Base-by-base conservation (phyloP, 139 green algal genomes). In the Zygnema circumcarinatum region DNA sequence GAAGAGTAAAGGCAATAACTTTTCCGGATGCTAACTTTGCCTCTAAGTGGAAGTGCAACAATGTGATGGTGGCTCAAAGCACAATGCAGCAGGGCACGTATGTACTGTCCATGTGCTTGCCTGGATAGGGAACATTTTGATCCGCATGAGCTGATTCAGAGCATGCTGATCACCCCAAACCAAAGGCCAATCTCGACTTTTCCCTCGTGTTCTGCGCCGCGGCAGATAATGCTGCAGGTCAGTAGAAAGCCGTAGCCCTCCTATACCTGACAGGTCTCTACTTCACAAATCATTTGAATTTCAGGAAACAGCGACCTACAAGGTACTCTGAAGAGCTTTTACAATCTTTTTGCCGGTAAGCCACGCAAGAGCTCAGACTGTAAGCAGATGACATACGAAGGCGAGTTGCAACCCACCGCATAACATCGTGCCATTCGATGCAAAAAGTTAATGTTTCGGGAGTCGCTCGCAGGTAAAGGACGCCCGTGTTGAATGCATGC, bases 81-180 rank as follows among this genome's bases (percentile, higher is more conserved):
- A n/a, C n/a, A n/a, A n/a, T n/a, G n/a, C n/a, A n/a, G n/a, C n/a
- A n/a, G n/a, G n/a, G n/a, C n/a, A n/a, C n/a, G n/a, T n/a, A n/a
- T n/a, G n/a, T n/a, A n/a, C n/a, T n/a, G n/a, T n/a, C n/a, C n/a
- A n/a, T n/a, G n/a, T n/a, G n/a, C n/a, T n/a, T 62, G 47, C 47
- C 47, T 62, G 35, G 32, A 79, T 76, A 25, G 74, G 74, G 32
- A 89, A 72, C 41, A 85, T 85, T 38, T 41, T 32, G 7, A 74
- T 38, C 1, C 87, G 79, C 38, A 84, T 68, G n/a, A 91, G 80
- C 33, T 78, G 47, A 82, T 91, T 91, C 73, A 91, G 68, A 33
- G 87, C 87, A n/a, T 91, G 68, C 87, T 91, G 87, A 76, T 91
- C 87, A 38, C 68, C 81, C 82, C 82, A 90, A 42, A 83, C 29